Evolutionary conservation across 257 asterid genomes (phyloP).

Genomic region (Solanum medicagineum): DNA sequence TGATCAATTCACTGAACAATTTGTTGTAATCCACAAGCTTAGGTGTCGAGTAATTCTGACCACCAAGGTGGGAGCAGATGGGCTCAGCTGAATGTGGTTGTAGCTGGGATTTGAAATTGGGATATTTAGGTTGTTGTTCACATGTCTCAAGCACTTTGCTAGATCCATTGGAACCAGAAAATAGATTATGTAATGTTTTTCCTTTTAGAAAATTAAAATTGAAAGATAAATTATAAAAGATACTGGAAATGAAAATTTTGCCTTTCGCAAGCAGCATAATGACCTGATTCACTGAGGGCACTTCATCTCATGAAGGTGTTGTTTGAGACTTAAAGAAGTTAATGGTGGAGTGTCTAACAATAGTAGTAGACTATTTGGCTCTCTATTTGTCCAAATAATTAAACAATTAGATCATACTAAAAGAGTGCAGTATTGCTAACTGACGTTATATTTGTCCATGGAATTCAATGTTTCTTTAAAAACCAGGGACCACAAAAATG

Average conservation of each 20-base stretch:
- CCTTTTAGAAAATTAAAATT: neutral
- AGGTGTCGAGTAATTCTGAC: neutral
- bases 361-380: neutral
- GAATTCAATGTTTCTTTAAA: neutral
- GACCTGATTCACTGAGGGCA: neutral
- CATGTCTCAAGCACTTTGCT: neutral
- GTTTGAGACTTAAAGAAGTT: neutral
- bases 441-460: neutral
- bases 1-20: neutral
- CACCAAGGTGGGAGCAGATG: neutral
- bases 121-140: neutral
- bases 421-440: neutral
- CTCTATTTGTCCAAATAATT: neutral
- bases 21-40: neutral
- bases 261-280: neutral
- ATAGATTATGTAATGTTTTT: neutral
- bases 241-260: neutral
- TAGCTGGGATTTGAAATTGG: neutral
- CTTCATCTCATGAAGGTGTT: neutral
- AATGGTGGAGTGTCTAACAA: neutral
- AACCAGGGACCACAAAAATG: neutral
- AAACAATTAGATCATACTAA: neutral
- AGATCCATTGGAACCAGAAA: neutral
- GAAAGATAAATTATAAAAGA: neutral
- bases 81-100: neutral